These are phyloP conservation scores for Penicillium verhagenii DNA, from an alignment of 495 filamentous ascomycete species.

Conservation along the genomic window DNA sequence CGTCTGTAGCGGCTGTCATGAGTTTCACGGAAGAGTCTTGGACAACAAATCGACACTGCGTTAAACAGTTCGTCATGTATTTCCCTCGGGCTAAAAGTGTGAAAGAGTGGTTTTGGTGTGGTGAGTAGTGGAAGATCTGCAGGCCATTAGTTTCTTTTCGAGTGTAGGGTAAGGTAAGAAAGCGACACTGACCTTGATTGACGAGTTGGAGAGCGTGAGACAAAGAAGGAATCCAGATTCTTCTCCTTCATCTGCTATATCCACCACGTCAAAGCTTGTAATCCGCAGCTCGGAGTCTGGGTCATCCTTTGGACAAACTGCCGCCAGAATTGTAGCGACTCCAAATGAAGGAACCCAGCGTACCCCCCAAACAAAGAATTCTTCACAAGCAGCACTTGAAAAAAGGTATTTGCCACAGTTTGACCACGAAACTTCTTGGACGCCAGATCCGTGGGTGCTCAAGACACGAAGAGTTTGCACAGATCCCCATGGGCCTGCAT, in stretches of 20 bases:
- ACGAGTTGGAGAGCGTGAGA: constrained; percentile 78
- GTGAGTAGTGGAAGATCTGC: constrained; percentile 59
- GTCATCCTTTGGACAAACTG: constrained; percentile 56
- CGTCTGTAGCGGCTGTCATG: constrained; percentile 63
- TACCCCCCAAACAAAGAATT: constrained; percentile 83
- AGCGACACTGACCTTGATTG: constrained; percentile 49
- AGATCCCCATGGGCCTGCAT: constrained; percentile 23
- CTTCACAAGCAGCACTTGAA: constrained; percentile 81
- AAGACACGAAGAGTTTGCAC: constrained; percentile 62
- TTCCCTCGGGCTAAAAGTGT: constrained; percentile 51
- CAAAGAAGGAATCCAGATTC: constrained; percentile 51
- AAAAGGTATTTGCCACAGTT: constrained; percentile 64
- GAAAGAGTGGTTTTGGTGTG: constrained; percentile 42
- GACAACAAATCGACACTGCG: constrained; percentile 59
- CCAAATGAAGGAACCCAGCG: constrained; percentile 50
- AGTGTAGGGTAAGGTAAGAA: neutral
- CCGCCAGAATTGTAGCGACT: constrained; percentile 62
- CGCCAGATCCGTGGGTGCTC: constrained; percentile 73
- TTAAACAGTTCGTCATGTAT: constrained; percentile 81
- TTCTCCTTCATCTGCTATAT: constrained; percentile 29
- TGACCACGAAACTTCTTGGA: constrained; percentile 80
- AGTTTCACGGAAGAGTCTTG: constrained; percentile 31
- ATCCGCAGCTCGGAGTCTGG: constrained; percentile 72
- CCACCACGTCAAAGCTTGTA: constrained; percentile 63
- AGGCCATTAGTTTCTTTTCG: neutral